These are phyloP conservation scores for Lichtheimia corymbifera DNA, from an alignment of 371 early-diverging fungal species.

Conservation along the genomic window DNA sequence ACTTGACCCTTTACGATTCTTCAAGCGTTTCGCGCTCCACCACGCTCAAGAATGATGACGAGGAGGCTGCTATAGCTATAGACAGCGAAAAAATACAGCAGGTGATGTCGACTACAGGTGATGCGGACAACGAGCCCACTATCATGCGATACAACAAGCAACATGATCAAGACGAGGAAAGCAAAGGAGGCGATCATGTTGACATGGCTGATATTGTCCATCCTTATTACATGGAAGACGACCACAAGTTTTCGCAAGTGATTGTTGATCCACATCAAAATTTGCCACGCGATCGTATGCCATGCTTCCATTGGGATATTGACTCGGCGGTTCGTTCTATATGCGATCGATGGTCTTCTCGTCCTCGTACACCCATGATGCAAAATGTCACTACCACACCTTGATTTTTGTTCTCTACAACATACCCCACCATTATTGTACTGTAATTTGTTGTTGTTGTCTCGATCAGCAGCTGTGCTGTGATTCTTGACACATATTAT, in stretches of 20 bases:
- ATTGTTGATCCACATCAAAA: conserved; percentile 11
- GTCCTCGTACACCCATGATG: background rate
- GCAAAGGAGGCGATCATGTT: too few relatives aligned
- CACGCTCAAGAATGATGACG: conserved; percentile 5
- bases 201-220: background rate
- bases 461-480: too few relatives aligned
- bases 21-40: conserved; percentile 5
- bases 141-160: background rate
- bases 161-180: background rate
- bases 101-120: background rate
- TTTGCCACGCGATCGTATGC: conserved; percentile 19
- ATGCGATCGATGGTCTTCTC: conserved; percentile 5
- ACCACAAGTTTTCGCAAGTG: background rate
- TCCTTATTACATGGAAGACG: conserved; percentile 10
- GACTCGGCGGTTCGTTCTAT: conserved; percentile 22
- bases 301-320: conserved; percentile 30
- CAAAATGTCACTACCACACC: background rate
- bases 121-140: too few relatives aligned
- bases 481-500: too few relatives aligned
- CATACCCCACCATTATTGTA: background rate
- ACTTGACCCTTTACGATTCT: conserved; percentile 1
- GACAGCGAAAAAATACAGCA: conserved; percentile 8
- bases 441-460: too few relatives aligned
- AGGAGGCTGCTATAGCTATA: background rate
- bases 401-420: background rate